phyloP scores from a whole-genome alignment of 169 alveolate species.

The Plasmodium sp. region DNA sequence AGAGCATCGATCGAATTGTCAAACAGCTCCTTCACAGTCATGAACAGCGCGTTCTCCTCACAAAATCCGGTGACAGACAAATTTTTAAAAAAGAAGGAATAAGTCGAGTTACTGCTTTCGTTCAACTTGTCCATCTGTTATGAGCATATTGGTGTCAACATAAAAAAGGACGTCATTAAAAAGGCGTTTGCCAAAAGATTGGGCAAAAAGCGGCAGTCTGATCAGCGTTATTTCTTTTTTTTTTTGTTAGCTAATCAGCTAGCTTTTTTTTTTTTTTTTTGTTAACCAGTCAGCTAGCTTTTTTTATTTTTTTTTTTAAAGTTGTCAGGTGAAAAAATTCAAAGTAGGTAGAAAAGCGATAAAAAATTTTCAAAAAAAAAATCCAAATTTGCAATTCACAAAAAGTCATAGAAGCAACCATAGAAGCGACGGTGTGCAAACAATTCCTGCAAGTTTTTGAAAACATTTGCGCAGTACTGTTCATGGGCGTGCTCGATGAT shows the following conservation, averaged over 20 bases:
- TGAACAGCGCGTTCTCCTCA: slow-evolving; percentile 73
- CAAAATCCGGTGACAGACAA: slow-evolving; percentile 72
- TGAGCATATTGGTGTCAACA: not conserved
- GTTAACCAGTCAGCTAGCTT: not conserved
- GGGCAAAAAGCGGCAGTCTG: not conserved
- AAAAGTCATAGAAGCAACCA: slow-evolving; percentile 3
- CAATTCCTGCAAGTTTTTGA: not conserved
- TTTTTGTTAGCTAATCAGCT: not conserved
- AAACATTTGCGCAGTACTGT: not conserved
- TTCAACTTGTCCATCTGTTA: not conserved
- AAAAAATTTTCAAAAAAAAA: not conserved
- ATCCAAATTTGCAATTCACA: not conserved
- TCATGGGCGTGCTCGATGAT: not conserved
- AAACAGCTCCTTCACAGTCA: slow-evolving; percentile 75
- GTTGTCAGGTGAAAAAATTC: not conserved
- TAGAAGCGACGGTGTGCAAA: slow-evolving; percentile 13
- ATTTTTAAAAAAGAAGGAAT: slow-evolving; percentile 67
- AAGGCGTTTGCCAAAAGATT: not conserved
- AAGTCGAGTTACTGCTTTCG: slow-evolving; percentile 49
- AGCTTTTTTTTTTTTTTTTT: not conserved
- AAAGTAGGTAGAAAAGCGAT: not conserved
- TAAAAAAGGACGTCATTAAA: not conserved
- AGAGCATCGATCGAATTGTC: slow-evolving; percentile 73
- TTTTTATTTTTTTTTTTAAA: not conserved
- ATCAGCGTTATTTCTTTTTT: not conserved